These are phyloP conservation scores for Rutstroemia sydowiana DNA, from an alignment of 2,329 filamentous ascomycete genomes.

Conservation along the genomic window DNA sequence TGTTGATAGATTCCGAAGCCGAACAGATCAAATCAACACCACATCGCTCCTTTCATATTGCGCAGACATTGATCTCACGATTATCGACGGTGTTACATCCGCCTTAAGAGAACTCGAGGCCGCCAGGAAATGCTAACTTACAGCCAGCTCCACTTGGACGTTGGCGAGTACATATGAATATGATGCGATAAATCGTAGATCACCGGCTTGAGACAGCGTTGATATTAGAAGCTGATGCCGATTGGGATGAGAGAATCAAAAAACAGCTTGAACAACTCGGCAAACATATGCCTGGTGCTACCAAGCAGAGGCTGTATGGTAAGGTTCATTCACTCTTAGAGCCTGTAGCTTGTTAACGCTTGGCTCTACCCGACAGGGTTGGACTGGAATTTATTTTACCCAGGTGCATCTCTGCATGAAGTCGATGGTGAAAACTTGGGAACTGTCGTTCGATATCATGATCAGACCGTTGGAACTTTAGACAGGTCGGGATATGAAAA, in stretches of 20 bases:
- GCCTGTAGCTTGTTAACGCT: neutral
- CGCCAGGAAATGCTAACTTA: neutral
- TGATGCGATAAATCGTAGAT: conserved; percentile 2
- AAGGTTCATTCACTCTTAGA: neutral
- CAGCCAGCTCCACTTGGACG: neutral
- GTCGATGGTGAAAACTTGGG: neutral
- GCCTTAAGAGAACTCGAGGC: no score
- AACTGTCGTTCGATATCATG: neutral
- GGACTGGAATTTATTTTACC: neutral
- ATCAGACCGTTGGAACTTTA: no score
- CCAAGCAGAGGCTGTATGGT: neutral
- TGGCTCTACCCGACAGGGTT: neutral
- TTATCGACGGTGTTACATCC: neutral
- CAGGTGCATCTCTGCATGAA: neutral
- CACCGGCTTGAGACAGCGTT: conserved; percentile 1
- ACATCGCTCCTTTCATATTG: neutral
- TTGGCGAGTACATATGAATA: conserved; percentile 2
- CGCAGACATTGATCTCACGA: neutral
- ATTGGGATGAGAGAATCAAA: conserved; percentile 1
- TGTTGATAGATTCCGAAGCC: neutral
- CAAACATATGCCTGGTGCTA: neutral
- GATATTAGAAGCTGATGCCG: conserved; percentile 1
- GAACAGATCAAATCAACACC: neutral
- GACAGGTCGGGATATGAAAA: no score
- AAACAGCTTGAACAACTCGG: neutral